Conservation (phyloP, 139 green algal species). For the Astrephomene gubernaculifera region DNA sequence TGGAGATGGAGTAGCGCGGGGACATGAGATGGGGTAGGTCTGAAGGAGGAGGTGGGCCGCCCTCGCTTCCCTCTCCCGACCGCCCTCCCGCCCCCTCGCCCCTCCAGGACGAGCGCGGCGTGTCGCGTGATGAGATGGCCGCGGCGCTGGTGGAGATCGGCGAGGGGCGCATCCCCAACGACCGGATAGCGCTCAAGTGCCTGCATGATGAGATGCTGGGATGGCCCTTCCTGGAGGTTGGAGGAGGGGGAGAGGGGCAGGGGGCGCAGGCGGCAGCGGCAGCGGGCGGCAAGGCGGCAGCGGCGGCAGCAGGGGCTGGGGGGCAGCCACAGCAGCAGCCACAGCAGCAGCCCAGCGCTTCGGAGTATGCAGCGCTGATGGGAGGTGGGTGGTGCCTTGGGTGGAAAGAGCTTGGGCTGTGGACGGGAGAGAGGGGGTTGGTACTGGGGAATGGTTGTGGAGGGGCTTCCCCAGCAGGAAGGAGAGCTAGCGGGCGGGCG, state of each 20-base stretch:
- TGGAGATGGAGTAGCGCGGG: no score
- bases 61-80: neutral
- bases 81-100: neutral
- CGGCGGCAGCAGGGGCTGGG: neutral
- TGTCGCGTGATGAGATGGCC: slow-evolving; percentile 91
- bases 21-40: no score
- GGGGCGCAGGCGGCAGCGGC: neutral
- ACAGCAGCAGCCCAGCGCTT: neutral
- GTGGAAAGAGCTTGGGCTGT: no score
- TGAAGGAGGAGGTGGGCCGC: no score
- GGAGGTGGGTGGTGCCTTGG: slow-evolving; percentile 8
- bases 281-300: neutral
- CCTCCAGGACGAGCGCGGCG: slow-evolving; percentile 76
- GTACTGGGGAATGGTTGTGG: no score
- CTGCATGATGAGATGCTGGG: slow-evolving; percentile 83
- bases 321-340: neutral
- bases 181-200: slow-evolving; percentile 87
- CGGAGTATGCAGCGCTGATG: slow-evolving; percentile 43
- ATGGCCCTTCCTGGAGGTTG: slow-evolving; percentile 76
- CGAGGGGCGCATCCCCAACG: slow-evolving; percentile 82
- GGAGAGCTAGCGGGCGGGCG: no score
- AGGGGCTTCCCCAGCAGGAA: no score
- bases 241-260: neutral
- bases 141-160: slow-evolving; percentile 82
- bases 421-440: no score